A percentile compares a stretch with the other conserved stretches of the same genome.
phyloP scores from a whole-genome alignment of 148 eudicot species.

The Spergularia marina region DNA sequence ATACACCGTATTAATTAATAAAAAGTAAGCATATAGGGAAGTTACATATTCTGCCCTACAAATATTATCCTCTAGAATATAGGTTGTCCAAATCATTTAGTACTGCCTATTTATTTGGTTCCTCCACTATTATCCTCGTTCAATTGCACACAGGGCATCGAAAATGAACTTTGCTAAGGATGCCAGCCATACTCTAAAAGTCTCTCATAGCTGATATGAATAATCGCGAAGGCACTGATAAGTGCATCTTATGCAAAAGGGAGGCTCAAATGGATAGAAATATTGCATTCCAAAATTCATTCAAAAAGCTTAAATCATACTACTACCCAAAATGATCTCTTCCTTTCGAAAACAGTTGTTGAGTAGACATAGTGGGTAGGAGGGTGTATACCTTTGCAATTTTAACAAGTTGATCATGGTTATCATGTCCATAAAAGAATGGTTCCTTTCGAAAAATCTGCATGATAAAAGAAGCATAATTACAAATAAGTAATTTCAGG shows the following conservation, averaged over 20 bases:
- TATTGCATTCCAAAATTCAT: background rate
- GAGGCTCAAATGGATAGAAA: background rate
- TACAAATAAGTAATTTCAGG: conserved; percentile 2
- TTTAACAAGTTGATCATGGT: conserved; percentile 85
- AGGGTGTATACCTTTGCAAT: conserved; percentile 60
- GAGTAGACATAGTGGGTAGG: too few species aligned
- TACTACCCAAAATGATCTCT: too few species aligned
- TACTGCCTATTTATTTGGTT: background rate
- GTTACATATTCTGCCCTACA: background rate
- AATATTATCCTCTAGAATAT: background rate
- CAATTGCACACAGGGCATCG: conserved; percentile 24
- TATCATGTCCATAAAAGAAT: conserved; percentile 87
- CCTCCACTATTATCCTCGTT: background rate
- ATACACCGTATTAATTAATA: background rate
- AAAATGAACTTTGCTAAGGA: conserved; percentile 9
- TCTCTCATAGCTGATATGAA: background rate
- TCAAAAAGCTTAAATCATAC: background rate
- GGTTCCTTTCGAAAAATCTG: conserved; percentile 88
- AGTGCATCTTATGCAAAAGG: background rate
- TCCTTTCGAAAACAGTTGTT: too few species aligned
- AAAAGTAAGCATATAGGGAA: background rate
- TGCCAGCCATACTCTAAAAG: background rate
- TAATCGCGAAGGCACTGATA: background rate
- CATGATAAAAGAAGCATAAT: conserved; percentile 10
- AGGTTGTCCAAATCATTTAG: background rate